Evolutionary conservation across 805 yeast genomes (phyloP).

Genomic region (Lachancea quebecensis): DNA sequence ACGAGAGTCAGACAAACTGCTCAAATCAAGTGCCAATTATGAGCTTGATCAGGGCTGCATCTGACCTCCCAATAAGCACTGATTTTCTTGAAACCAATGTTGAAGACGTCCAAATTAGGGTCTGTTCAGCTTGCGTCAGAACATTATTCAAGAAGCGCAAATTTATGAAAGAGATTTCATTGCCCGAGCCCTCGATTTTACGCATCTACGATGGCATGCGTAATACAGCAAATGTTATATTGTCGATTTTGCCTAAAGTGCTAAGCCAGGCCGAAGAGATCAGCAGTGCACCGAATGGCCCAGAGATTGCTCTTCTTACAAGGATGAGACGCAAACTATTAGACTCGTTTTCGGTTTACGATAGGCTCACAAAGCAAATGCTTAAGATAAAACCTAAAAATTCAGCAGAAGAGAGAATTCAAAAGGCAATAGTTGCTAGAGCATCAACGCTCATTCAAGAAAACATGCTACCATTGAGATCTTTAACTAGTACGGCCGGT

Average conservation of each 20-base stretch:
- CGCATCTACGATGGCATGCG: conserved; percentile 37
- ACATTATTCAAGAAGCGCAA: conserved; percentile 51
- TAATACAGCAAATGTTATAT: conserved; percentile 34
- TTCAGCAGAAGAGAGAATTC: conserved; percentile 40
- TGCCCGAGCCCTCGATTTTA: conserved; percentile 34
- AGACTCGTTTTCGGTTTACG: conserved; percentile 45
- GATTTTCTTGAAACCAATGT: conserved; percentile 13
- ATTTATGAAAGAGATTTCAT: conserved; percentile 35
- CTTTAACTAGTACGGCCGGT: conserved; percentile 43
- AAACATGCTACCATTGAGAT: conserved; percentile 56
- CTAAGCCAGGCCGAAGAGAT: conserved; percentile 6
- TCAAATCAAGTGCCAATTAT: conserved; percentile 62
- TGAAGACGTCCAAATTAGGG: conserved; percentile 38
- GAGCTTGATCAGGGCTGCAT: conserved; percentile 19
- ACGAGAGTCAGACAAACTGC: conserved; percentile 53
- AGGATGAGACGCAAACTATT: conserved; percentile 40
- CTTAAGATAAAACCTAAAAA: conserved; percentile 31
- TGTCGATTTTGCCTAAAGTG: conserved; percentile 38
- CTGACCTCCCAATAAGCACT: conserved; percentile 20
- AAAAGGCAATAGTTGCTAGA: conserved; percentile 49
- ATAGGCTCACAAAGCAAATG: conserved; percentile 41
- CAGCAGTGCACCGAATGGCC: conserved; percentile 30
- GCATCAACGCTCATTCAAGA: conserved; percentile 59
- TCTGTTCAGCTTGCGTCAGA: conserved; percentile 67
- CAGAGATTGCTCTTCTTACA: conserved; percentile 33